Evolutionary conservation across 805 yeast genomes (phyloP).

Genomic region (Saccharomycopsis schoenii): DNA sequence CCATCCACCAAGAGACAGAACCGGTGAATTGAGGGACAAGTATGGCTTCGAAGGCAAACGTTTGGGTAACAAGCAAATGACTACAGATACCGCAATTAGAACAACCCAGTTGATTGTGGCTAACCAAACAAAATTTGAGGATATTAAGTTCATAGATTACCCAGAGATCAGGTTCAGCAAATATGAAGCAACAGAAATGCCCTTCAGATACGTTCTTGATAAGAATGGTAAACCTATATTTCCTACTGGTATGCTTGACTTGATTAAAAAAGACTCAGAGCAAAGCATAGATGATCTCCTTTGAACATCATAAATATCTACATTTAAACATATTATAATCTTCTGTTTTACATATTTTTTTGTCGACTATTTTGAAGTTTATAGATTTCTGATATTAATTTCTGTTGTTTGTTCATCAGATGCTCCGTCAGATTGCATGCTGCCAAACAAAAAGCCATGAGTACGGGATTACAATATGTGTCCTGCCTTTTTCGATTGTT

Average conservation of each 20-base stretch:
- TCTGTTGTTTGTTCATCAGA: too few relatives aligned
- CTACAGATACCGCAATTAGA: slow-evolving; percentile 94
- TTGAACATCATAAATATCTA: neutral
- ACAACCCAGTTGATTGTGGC: slow-evolving; percentile 77
- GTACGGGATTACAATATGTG: too few relatives aligned
- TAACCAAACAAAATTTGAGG: slow-evolving; percentile 46
- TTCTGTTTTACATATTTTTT: too few relatives aligned
- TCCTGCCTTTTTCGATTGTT: too few relatives aligned
- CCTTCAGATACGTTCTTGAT: slow-evolving; percentile 80
- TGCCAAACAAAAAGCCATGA: neutral
- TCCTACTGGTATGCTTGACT: slow-evolving; percentile 84
- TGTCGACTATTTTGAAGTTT: too few relatives aligned
- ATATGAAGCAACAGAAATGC: slow-evolving; percentile 95
- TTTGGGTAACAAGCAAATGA: slow-evolving; percentile 85
- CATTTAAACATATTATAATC: neutral
- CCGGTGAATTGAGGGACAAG: slow-evolving; percentile 72
- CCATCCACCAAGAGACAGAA: slow-evolving; percentile 85
- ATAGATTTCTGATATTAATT: too few relatives aligned
- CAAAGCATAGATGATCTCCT: slow-evolving; percentile 59
- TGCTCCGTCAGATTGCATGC: neutral
- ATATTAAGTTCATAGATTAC: slow-evolving; percentile 78
- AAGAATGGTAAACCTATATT: slow-evolving; percentile 60
- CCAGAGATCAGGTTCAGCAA: slow-evolving; percentile 87
- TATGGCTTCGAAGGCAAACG: slow-evolving; percentile 84
- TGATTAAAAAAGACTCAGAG: slow-evolving; percentile 79